These are phyloP conservation scores for Candida germanica DNA, from an alignment of 805 yeast species.

Conservation along the genomic window DNA sequence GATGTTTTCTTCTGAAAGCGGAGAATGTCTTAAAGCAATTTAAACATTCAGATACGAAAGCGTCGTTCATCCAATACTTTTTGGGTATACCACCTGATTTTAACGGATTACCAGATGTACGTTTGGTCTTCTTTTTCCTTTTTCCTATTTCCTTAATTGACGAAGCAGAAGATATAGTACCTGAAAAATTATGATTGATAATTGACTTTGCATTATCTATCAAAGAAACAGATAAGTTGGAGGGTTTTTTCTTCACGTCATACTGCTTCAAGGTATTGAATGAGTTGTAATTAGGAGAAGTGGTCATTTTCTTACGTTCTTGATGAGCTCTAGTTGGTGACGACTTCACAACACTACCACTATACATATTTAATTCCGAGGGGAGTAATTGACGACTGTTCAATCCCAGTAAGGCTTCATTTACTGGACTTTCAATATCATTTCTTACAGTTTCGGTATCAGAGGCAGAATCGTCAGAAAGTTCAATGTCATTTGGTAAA, in stretches of 20 bases:
- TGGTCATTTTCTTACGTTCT: neutral
- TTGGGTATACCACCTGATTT: constrained; percentile 55
- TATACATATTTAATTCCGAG: constrained; percentile 21
- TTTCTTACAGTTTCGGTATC: constrained; percentile 34
- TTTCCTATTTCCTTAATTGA: constrained; percentile 20
- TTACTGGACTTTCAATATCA: constrained; percentile 6
- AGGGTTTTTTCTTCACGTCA: constrained; percentile 23
- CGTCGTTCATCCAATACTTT: constrained; percentile 96
- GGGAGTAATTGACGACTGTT: constrained; percentile 6
- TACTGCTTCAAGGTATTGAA: constrained; percentile 19
- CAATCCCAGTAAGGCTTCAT: neutral
- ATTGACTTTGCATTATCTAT: constrained; percentile 39
- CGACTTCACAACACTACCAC: constrained; percentile 24
- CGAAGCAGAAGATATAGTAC: constrained; percentile 29
- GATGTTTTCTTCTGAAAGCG: constrained; percentile 88
- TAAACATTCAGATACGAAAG: constrained; percentile 84
- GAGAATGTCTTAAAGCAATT: constrained; percentile 77
- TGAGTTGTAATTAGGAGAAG: constrained; percentile 9
- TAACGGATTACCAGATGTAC: constrained; percentile 39
- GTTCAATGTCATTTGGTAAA: constrained; percentile 45
- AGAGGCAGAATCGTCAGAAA: constrained; percentile 45
- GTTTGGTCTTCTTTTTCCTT: constrained; percentile 27
- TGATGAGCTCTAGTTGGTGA: constrained; percentile 20
- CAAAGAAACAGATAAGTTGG: constrained; percentile 31
- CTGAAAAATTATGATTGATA: constrained; percentile 25